Conservation (phyloP, 345 rosid genomes). For the Xanthoceras sorbifolium region DNA sequence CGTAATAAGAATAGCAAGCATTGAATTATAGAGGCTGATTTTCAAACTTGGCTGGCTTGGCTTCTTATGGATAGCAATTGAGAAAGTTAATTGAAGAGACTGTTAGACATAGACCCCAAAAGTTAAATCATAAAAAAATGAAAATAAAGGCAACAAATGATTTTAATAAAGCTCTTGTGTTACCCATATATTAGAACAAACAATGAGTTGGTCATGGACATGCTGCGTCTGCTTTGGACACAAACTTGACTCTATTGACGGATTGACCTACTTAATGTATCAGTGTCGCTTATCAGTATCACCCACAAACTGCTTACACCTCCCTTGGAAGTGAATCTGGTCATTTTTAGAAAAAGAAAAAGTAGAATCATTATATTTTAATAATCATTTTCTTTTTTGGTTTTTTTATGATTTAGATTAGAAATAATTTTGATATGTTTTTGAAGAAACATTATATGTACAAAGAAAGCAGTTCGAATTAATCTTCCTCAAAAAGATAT, state of each 20-base stretch:
- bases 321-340: background rate
- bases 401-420: background rate
- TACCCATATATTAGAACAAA: background rate
- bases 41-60: background rate
- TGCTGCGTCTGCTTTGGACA: background rate
- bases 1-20: background rate
- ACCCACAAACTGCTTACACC: background rate
- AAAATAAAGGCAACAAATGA: background rate
- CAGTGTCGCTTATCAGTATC: no score
- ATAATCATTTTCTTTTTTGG: background rate
- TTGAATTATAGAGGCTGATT: background rate
- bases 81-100: background rate
- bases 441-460: no score
- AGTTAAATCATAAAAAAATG: background rate
- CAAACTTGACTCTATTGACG: no score
- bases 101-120: background rate
- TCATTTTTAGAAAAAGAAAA: background rate
- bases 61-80: background rate
- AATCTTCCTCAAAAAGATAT: background rate
- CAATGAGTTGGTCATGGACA: constrained; percentile 7
- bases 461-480: background rate
- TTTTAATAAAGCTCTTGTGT: background rate
- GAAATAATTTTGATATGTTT: no score
- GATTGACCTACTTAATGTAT: background rate
- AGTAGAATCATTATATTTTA: background rate